Base-by-base conservation (phyloP, 371 early-diverging fungal genomes). In the Phascolomyces articulosus region DNA sequence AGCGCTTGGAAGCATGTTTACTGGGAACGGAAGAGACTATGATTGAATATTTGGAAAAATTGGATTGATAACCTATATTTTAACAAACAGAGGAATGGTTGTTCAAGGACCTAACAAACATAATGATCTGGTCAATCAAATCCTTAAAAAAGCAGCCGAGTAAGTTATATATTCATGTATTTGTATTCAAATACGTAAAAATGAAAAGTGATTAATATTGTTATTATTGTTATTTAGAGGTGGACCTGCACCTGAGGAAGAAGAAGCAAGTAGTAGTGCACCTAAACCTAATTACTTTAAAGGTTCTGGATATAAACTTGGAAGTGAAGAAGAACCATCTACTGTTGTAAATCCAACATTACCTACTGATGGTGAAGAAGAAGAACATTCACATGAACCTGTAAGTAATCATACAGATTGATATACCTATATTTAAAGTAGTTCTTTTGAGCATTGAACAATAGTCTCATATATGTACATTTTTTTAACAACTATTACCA, bases 131-230 rank as follows among this genome's bases (percentile, higher is more conserved):
- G 87, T 95, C 16, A 87, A 89, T 59, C 87, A 92, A 40, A 94
- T 95, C 34, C 69, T 95, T 29, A 87, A 87, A 59, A 92, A 93
- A 67, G 94, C 94, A 16, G 85, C 89, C 18, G 88, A 88, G 92
- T 92, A 79, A 67, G 87, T 68, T 28, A 20, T 55, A 10, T 0
- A 24, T 56, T 60, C 13, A 21, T 9, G 20, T 34, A 23, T 41
- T 59, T 38, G 6, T 38, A 9, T 38, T n/a, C n/a, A n/a, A n/a
- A n/a, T n/a, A 34, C 0, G 34, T 9, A 34, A 40, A 49, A 21
- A 15, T 47, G 15, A 24, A 47, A 13, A 11, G 20, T 24, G 9
- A 40, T 62, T n/a, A 1, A 31, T n/a, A 18, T 15, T 20, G n/a
- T 18, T 18, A 27, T n/a, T 24, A 70, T 24, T 20, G 20, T 20